Conservation (phyloP, 2,329 filamentous ascomycete genomes). For the Alternaria gansuensis region DNA sequence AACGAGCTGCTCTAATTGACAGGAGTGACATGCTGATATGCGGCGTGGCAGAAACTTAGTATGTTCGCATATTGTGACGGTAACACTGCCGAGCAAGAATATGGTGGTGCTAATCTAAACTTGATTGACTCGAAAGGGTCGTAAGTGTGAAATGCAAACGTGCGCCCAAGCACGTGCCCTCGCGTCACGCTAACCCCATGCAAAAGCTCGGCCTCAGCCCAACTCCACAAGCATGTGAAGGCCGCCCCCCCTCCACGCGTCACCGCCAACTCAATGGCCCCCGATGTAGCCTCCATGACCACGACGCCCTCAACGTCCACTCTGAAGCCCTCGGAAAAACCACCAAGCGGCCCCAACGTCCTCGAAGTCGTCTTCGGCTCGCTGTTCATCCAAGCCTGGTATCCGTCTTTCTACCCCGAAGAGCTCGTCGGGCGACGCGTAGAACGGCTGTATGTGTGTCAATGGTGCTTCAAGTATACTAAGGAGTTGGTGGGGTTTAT, state of each 20-base stretch:
- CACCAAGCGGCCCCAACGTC: conserved; percentile 73
- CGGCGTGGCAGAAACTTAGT: too few relatives aligned
- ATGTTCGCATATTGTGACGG: too few relatives aligned
- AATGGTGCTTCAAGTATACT: conserved; percentile 95
- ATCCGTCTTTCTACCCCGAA: conserved; percentile 87
- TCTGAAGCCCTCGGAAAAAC: conserved; percentile 28
- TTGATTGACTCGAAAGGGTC: neutral
- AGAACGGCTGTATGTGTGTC: conserved; percentile 80
- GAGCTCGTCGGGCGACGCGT: conserved; percentile 60
- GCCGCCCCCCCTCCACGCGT: conserved; percentile 15
- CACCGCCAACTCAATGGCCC: conserved; percentile 33
- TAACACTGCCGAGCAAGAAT: too few relatives aligned
- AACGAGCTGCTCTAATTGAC: too few relatives aligned
- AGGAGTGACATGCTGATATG: too few relatives aligned
- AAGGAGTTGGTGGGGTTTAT: conserved; percentile 60
- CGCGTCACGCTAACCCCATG: neutral
- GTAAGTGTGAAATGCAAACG: neutral
- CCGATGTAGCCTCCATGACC: conserved; percentile 33
- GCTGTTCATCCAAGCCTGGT: conserved; percentile 88
- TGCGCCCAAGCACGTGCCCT: neutral
- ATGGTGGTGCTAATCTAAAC: neutral
- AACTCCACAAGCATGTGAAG: conserved; percentile 17
- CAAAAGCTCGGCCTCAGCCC: neutral
- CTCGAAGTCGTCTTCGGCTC: conserved; percentile 86
- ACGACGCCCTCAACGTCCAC: conserved; percentile 25